These are phyloP conservation scores for Sphagnum magellanicum DNA, from an alignment of 228 moss, liverwort and hornwort species.

Conservation along the genomic window DNA sequence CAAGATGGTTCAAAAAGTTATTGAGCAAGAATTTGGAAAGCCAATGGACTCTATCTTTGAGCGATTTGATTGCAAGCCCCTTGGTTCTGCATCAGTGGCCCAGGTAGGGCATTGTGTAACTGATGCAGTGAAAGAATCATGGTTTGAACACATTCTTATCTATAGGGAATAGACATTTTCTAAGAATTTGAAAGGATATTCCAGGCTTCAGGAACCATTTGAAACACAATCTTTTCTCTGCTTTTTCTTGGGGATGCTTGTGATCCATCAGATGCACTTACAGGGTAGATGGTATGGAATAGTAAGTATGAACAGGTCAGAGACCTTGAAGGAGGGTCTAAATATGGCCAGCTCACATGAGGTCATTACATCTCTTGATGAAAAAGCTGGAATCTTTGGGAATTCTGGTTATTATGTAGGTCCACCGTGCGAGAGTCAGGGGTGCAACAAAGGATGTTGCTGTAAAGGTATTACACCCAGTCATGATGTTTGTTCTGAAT, in stretches of 20 bases:
- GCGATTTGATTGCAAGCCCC: slow-evolving; percentile 61
- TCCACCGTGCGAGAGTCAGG: slow-evolving; percentile 81
- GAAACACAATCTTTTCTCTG: too few species aligned
- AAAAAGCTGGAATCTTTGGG: neutral
- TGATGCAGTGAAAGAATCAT: neutral
- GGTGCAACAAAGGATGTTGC: slow-evolving; percentile 68
- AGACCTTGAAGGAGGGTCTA: too few species aligned
- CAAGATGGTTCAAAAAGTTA: slow-evolving; percentile 39
- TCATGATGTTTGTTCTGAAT: neutral
- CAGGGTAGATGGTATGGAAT: too few species aligned
- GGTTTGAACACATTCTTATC: neutral
- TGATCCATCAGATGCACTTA: too few species aligned
- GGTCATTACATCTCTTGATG: neutral
- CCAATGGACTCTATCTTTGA: slow-evolving; percentile 71
- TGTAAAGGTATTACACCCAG: slow-evolving; percentile 62
- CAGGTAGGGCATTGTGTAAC: slow-evolving; percentile 40
- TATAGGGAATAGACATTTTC: too few species aligned
- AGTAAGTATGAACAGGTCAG: too few species aligned
- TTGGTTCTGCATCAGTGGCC: slow-evolving; percentile 94
- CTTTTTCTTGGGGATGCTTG: too few species aligned
- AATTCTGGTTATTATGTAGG: slow-evolving; percentile 25
- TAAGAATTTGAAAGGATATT: too few species aligned
- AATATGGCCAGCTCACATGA: neutral
- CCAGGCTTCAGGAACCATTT: too few species aligned
- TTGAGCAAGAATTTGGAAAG: slow-evolving; percentile 73